Conservation (phyloP, 257 asterid species). For the Apocynum venetum region DNA sequence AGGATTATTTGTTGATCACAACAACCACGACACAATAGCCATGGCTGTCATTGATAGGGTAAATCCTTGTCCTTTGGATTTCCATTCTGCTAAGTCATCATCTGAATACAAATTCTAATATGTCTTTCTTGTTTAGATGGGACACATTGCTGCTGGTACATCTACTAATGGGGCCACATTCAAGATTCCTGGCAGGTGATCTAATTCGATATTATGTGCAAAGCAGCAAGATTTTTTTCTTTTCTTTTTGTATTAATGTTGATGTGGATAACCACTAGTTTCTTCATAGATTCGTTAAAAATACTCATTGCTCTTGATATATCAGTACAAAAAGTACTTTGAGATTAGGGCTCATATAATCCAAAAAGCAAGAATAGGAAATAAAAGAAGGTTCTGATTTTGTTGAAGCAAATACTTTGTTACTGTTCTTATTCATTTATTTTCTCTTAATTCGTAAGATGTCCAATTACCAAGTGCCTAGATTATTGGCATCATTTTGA, state of each 20-base stretch:
- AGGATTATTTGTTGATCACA: slow-evolving; percentile 33
- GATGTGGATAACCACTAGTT: too few relatives aligned
- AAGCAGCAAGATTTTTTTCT: neutral
- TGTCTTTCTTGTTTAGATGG: slow-evolving; percentile 43
- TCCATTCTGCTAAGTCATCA: slow-evolving; percentile 4
- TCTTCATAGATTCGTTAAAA: neutral
- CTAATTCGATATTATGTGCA: neutral
- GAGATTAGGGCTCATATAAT: neutral
- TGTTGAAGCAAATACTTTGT: neutral
- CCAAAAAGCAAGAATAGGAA: neutral
- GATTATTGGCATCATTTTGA: neutral
- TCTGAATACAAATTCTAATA: neutral
- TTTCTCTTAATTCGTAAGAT: neutral
- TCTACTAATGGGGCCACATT: slow-evolving; percentile 96
- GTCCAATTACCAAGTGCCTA: neutral
- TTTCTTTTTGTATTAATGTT: neutral
- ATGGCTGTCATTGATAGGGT: slow-evolving; percentile 92
- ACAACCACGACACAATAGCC: slow-evolving; percentile 93
- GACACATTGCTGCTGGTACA: slow-evolving; percentile 84
- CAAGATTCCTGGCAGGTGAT: slow-evolving; percentile 95
- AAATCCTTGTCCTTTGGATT: slow-evolving; percentile 24
- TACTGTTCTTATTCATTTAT: neutral
- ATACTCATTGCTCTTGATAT: neutral
- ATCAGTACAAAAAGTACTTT: neutral
- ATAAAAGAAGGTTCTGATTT: neutral